Conservation (phyloP, 345 rosid species). For the Lepidium sativum region DNA sequence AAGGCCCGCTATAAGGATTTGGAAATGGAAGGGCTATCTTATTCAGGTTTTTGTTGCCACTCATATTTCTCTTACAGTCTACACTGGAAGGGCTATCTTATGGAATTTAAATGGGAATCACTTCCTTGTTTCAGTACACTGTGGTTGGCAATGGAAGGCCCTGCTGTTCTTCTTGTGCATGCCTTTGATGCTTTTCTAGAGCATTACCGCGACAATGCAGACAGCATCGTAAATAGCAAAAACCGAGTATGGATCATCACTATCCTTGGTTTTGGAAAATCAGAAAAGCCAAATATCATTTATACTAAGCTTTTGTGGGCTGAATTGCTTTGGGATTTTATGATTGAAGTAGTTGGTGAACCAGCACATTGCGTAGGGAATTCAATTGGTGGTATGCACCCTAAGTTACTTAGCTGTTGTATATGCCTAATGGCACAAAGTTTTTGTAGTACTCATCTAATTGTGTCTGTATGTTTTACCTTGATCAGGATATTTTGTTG, state of each 20-base stretch:
- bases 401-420: neutral
- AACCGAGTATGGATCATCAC: conserved; percentile 75
- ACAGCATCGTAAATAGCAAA: conserved; percentile 39
- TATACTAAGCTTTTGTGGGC: conserved; percentile 89
- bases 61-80: neutral
- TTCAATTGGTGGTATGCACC: conserved; percentile 72
- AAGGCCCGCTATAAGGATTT: conserved; percentile 35
- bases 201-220: conserved; percentile 72
- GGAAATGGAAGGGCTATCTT: conserved; percentile 82
- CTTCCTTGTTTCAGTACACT: conserved; percentile 41
- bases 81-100: too few relatives aligned
- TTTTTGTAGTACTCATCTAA: conserved; percentile 1
- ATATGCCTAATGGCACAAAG: neutral
- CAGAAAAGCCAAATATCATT: conserved; percentile 79
- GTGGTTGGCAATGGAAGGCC: conserved; percentile 55
- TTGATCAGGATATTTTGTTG: conserved; percentile 60
- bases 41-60: conserved; percentile 51
- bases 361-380: conserved; percentile 81
- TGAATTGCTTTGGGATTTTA: conserved; percentile 74
- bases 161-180: conserved; percentile 74
- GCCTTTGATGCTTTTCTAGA: conserved; percentile 94
- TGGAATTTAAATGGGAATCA: neutral
- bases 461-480: conserved; percentile 1
- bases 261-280: conserved; percentile 77
- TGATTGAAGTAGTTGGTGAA: conserved; percentile 66